phyloP scores from a whole-genome alignment of 192 early-diverging fungal species.

The Coemansia sp. region DNA sequence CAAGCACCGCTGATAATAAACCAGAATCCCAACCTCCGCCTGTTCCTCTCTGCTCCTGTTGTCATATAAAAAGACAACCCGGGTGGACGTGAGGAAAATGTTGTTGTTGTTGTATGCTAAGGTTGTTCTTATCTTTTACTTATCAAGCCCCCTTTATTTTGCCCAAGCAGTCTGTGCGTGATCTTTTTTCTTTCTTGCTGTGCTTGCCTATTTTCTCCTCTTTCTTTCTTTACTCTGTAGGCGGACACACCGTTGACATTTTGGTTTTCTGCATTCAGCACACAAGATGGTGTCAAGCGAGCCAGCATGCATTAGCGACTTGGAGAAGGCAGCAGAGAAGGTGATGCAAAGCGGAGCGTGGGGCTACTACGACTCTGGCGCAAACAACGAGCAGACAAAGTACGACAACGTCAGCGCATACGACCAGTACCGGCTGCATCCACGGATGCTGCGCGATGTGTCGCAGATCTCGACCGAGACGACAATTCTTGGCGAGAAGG shows the following conservation, averaged over 20 bases:
- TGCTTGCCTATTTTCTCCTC: no score
- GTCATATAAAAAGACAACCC: no score
- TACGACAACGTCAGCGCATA: constrained; percentile 52
- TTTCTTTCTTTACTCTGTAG: constrained; percentile 4
- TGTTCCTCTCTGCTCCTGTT: no score
- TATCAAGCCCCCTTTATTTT: background rate
- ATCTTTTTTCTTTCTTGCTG: background rate
- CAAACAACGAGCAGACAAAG: constrained; percentile 58
- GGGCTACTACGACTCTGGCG: constrained; percentile 61
- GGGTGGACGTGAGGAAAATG: no score
- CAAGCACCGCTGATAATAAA: no score
- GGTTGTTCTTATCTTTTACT: no score
- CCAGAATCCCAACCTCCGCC: no score
- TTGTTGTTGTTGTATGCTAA: no score
- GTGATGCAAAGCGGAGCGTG: constrained; percentile 48
- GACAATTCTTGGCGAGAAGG: constrained; percentile 60
- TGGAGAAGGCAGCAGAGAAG: constrained; percentile 40
- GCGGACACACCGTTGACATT: background rate
- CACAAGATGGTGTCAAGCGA: constrained; percentile 4
- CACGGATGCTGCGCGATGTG: constrained; percentile 75
- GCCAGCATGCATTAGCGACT: constrained; percentile 55
- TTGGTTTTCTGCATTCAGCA: background rate
- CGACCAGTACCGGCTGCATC: constrained; percentile 54
- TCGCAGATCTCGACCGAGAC: constrained; percentile 64
- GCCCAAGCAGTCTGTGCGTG: background rate